Percentiles rank a stretch among this genome's conserved stretches.
phyloP scores from a whole-genome alignment of 208 protist species.

The Leishmania major region DNA sequence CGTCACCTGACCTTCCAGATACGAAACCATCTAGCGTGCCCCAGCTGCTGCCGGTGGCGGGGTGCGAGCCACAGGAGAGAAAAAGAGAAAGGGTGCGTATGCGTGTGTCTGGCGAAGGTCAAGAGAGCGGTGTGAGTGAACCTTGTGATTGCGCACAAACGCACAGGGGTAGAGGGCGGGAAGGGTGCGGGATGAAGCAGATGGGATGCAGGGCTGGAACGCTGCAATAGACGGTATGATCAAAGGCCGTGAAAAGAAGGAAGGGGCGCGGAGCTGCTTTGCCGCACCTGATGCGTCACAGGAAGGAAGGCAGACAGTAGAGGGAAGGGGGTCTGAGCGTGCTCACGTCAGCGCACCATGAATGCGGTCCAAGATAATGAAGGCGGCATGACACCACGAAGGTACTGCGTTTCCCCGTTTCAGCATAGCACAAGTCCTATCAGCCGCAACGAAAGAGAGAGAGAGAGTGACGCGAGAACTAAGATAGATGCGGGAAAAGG shows the following conservation, averaged over 20 bases:
- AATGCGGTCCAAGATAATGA: neutral
- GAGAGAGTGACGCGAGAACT: neutral
- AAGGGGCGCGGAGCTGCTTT: neutral
- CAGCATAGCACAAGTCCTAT: neutral
- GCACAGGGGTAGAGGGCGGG: neutral
- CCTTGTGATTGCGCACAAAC: neutral
- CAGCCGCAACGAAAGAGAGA: neutral
- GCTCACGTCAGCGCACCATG: neutral
- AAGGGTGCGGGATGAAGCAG: neutral
- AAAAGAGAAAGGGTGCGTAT: neutral
- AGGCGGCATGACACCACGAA: neutral
- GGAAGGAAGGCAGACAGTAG: no score
- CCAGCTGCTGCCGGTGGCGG: neutral
- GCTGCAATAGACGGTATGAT: neutral
- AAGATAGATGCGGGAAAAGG: neutral
- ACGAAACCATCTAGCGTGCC: slow-evolving; percentile 27
- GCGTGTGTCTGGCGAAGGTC: neutral
- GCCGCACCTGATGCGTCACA: neutral
- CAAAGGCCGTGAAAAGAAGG: neutral
- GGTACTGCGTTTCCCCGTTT: neutral
- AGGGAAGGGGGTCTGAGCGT: neutral
- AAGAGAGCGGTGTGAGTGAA: neutral
- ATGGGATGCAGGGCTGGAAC: neutral
- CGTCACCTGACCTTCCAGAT: slow-evolving; percentile 45
- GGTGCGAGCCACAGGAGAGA: neutral